Evolutionary conservation across 768 basidiomycete genomes (phyloP).

Genomic region (Cystobasidium ongulense): DNA sequence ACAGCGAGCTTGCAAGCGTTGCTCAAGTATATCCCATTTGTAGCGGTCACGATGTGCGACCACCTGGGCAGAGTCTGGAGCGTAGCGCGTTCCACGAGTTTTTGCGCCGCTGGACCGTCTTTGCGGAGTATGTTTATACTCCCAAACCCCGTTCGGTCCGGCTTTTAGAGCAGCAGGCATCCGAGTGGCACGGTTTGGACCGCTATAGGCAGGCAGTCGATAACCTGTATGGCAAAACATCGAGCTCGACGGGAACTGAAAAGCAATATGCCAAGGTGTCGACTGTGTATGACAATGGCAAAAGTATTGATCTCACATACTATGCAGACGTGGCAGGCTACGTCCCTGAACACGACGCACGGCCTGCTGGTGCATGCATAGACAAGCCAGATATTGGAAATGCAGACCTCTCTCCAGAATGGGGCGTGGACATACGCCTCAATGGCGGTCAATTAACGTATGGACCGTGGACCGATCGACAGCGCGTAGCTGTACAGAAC

Average conservation of each 20-base stretch:
- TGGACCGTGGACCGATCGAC: conserved; percentile 94
- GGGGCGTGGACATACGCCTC: conserved; percentile 82
- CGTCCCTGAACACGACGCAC: conserved; percentile 51
- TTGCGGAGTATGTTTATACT: conserved; percentile 31
- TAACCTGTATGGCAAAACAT: conserved; percentile 2
- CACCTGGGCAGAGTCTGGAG: background rate
- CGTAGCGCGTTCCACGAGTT: background rate
- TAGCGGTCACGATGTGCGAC: background rate
- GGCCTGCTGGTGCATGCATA: conserved; percentile 15
- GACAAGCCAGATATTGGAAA: conserved; percentile 64
- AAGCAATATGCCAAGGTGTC: conserved; percentile 75
- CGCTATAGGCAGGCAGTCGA: conserved; percentile 44
- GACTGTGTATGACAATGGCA: conserved; percentile 66
- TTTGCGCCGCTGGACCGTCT: conserved; percentile 15
- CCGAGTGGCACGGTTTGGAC: conserved; percentile 47
- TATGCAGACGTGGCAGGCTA: conserved; percentile 75
- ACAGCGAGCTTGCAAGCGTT: no score
- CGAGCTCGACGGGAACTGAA: background rate
- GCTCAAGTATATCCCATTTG: no score
- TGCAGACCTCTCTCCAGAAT: conserved; percentile 78
- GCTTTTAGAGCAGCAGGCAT: background rate
- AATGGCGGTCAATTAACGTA: conserved; percentile 67
- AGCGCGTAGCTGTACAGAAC: conserved; percentile 72
- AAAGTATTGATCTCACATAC: conserved; percentile 66
- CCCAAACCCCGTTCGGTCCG: background rate